A percentile compares a stretch with the other conserved stretches of the same genome.
Evolutionary conservation across 805 yeast species (phyloP).

Genomic region (Cephaloascus albidus): DNA sequence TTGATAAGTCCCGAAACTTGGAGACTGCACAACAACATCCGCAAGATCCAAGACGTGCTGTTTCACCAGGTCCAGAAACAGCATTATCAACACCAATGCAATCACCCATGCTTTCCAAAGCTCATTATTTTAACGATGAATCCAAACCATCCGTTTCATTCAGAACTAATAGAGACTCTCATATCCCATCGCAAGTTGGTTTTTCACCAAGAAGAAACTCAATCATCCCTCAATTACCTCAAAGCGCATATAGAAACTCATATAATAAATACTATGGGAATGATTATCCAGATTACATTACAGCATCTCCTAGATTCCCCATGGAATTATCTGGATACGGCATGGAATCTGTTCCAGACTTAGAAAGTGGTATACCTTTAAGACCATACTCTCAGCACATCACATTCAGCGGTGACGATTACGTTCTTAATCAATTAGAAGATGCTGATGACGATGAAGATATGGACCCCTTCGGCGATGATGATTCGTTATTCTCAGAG

Average conservation of each 20-base stretch:
- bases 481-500: constrained; percentile 30
- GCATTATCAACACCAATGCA: background rate
- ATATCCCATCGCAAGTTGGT: no score
- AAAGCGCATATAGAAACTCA: background rate
- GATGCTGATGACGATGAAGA: constrained; percentile 25
- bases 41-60: background rate
- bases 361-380: constrained; percentile 5
- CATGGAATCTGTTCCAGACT: background rate
- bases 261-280: background rate
- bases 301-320: background rate
- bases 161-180: background rate
- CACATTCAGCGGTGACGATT: constrained; percentile 23
- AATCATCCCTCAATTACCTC: background rate
- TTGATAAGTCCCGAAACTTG: no score
- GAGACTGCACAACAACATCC: background rate
- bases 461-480: constrained; percentile 33
- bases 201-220: background rate
- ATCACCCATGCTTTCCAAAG: background rate
- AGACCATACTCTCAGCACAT: constrained; percentile 11
- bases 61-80: background rate
- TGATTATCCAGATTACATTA: background rate
- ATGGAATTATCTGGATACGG: background rate
- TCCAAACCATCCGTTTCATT: background rate
- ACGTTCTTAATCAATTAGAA: constrained; percentile 27
- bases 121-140: background rate